phyloP scores from a whole-genome alignment of 202 grass and related monocot genomes.

The Carex arenaria region DNA sequence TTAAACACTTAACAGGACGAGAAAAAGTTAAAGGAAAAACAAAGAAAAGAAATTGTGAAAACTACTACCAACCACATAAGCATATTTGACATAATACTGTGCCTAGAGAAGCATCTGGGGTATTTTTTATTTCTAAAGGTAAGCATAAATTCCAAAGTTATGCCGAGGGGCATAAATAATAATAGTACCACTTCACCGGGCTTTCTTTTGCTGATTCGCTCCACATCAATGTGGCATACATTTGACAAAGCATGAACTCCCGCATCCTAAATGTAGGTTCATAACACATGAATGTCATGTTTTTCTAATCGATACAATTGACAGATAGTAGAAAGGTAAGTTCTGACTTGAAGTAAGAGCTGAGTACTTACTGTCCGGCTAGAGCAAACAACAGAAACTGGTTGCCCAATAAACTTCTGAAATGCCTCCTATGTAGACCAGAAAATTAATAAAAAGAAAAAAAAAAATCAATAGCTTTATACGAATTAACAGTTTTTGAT shows the following conservation, averaged over 20 bases:
- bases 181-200: slow-evolving; percentile 60
- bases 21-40: background rate
- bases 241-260: slow-evolving; percentile 97
- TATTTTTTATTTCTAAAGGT: background rate
- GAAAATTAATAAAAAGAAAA: background rate
- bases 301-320: background rate
- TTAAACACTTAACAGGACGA: background rate
- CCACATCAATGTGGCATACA: slow-evolving; percentile 90
- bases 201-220: slow-evolving; percentile 98
- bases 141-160: background rate
- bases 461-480: background rate
- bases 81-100: background rate
- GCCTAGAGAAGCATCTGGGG: background rate
- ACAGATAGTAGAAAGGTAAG: background rate
- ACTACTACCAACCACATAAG: background rate
- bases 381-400: slow-evolving; percentile 63
- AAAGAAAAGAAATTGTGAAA: background rate
- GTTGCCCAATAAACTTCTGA: slow-evolving; percentile 77
- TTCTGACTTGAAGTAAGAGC: background rate
- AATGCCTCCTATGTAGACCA: slow-evolving; percentile 76
- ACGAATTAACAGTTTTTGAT: background rate
- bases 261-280: slow-evolving; percentile 56
- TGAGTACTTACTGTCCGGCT: slow-evolving; percentile 68
- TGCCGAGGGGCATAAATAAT: background rate
- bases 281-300: slow-evolving; percentile 9